Percentiles rank a stretch among this genome's conserved stretches.
phyloP scores from a whole-genome alignment of 2,329 filamentous ascomycete species.

The Pseudogymnoascus sp. region DNA sequence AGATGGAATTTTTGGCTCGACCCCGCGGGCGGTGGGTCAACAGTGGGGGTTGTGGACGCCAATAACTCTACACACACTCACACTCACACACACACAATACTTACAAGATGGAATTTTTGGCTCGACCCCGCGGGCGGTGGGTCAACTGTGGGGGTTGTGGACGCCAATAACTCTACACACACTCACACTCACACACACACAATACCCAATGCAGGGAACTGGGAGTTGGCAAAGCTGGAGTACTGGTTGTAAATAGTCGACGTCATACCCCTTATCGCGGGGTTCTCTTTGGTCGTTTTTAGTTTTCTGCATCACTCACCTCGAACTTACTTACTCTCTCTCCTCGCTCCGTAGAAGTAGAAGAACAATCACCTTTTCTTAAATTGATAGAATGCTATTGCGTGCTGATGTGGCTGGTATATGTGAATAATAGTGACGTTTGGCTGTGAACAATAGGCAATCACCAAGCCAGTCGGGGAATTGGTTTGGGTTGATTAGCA shows the following conservation, averaged over 20 bases:
- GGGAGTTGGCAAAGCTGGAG: not conserved
- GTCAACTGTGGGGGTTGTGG: not conserved
- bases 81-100: not conserved
- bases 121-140: not conserved
- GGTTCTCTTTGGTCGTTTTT: slow-evolving; percentile 3
- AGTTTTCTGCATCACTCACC: not conserved
- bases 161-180: not conserved
- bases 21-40: slow-evolving; percentile 1
- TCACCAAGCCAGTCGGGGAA: not conserved
- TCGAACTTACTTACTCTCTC: not conserved
- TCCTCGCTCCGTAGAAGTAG: slow-evolving; percentile 6
- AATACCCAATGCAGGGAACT: slow-evolving; percentile 6
- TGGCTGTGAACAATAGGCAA: not conserved
- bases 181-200: not conserved
- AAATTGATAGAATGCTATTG: not conserved
- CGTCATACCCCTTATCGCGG: slow-evolving; percentile 7
- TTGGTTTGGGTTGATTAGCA: not conserved
- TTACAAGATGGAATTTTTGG: not conserved
- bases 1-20: not conserved
- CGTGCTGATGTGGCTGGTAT: not conserved
- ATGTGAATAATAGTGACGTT: not conserved
- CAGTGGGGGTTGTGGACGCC: not conserved
- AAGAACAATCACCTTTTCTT: not conserved
- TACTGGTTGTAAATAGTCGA: slow-evolving; percentile 3
- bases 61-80: not conserved